Base-by-base conservation (phyloP, 805 yeast genomes). In the Candida oleophila region DNA sequence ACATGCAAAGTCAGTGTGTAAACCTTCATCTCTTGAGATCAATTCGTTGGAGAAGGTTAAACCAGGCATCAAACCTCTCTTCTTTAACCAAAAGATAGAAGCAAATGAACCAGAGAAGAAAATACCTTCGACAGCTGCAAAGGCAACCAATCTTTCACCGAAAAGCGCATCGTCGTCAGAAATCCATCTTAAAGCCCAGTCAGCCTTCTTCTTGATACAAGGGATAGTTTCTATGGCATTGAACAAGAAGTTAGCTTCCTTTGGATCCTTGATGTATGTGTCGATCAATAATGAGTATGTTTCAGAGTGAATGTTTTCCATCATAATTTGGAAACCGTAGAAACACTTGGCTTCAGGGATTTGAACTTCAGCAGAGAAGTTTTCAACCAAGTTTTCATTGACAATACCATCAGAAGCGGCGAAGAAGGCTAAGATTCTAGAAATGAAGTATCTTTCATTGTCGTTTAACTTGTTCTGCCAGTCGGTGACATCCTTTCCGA, bases 351-450 rank as follows among this genome's bases (percentile, higher is more conserved):
- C 99, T 77, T 92, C 99, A 47, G 99, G 94, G 54, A 89, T 74
- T 72, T 91, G 97, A 50, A 94, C 97, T 74, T 92, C 98, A 54
- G 96, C 96, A 48, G 96, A 85, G 76, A 92, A 92, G 68, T 96
- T 91, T 74, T 92, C 98, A 52, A 92, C 97, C 67, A 92, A 81
- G 74, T 92, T 92, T 76, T 92, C 99, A 66, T 94, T 94, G 57
- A 92, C 99, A 56, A 92, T 90, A 69, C 99, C 99, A 69, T 92
- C 99, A 39, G 96, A 88, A 38, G 99, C 99, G 54, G 99, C 99
- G 63, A 92, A 92, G 78, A 94, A 92, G 15, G 99, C 99, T 56
- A 92, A 77, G 44, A 92, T 96, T 68, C 96, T 83, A 14, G 97
- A 88, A 57, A 92, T 77, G 71, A 92, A 92, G 74, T 73, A 94